Conservation (phyloP, 345 rosid species). For the Trapa incisa region DNA sequence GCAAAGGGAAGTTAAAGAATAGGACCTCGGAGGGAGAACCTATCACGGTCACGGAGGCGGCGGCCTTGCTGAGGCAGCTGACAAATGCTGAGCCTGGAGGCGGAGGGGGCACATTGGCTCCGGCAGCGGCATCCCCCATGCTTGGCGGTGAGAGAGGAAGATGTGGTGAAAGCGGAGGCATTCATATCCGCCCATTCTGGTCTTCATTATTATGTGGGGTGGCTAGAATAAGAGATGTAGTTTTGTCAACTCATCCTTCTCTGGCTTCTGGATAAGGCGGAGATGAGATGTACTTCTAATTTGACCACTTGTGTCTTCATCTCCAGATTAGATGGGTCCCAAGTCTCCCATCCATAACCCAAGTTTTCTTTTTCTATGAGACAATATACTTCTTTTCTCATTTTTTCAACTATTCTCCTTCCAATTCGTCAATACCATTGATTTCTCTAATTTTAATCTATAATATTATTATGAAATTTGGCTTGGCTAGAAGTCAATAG, state of each 20-base stretch:
- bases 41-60: background rate
- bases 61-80: background rate
- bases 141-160: conserved; percentile 9
- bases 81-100: conserved; percentile 7
- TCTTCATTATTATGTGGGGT: background rate
- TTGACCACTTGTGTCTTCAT: conserved; percentile 7
- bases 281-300: background rate
- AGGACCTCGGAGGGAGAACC: background rate
- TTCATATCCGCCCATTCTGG: conserved; percentile 37
- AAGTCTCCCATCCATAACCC: background rate
- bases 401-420: no score
- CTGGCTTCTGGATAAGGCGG: conserved; percentile 19
- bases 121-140: conserved; percentile 6
- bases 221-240: background rate
- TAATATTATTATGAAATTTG: no score
- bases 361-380: no score
- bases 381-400: no score
- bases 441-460: no score
- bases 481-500: no score
- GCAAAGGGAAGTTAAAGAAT: background rate
- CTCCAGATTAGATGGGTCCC: conserved; percentile 7
- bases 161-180: conserved; percentile 17
- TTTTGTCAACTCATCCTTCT: conserved; percentile 3
- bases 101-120: background rate
- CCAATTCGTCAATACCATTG: no score